Evolutionary conservation across 225 moss, liverwort and hornwort species (phyloP), one percentile per base, ranked within the genome.

Genomic region (Climacium dendroides): DNA sequence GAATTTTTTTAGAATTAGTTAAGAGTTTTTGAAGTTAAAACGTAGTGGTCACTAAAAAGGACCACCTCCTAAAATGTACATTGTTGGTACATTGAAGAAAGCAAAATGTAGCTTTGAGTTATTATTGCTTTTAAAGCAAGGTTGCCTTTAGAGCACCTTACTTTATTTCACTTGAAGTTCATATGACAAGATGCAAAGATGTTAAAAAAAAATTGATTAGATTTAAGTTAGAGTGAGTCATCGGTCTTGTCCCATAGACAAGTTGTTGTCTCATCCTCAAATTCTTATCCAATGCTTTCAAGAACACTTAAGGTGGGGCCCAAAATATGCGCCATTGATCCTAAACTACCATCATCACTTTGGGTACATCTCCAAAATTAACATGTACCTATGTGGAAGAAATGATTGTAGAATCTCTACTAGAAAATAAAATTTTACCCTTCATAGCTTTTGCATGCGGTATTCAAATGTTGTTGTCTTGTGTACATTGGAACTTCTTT

Each of bases 271-370:
- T n/a, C n/a, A 24, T 54, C n/a, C 6, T 23, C 7, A 7, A 24
- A 3, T n/a, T n/a, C 6, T 54, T 69, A 29, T 19, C 8, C 9
- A 26, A 82, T 53, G 37, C 19, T 53, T 67, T 13, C 19, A 67
- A 28, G 9, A 19, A 6, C 11, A 47, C 6, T 18, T 25, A 15
- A 28, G 3, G 5, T 28, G 6, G 35, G 0, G 14, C 5, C 2
- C 1, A 1, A 24, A 71, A 15, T 43, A 5, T 0, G 0, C 7
- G 0, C 7, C 3, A 45, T 5, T 15, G 0, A 71, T 0, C 5
- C 0, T 28, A 16, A 45, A 45, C 5, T 0, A 0, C 26, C 71
- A 71, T 71, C 6, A 16, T 28, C 5, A 45, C 28, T 43, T 0
- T 28, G 0, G 0, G 0, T 71, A 28, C 28, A 71, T 28, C 2